Evolutionary conservation across 257 asterid species (phyloP), one percentile per base, ranked within the genome.

Genomic region (Penstemon barbatus): DNA sequence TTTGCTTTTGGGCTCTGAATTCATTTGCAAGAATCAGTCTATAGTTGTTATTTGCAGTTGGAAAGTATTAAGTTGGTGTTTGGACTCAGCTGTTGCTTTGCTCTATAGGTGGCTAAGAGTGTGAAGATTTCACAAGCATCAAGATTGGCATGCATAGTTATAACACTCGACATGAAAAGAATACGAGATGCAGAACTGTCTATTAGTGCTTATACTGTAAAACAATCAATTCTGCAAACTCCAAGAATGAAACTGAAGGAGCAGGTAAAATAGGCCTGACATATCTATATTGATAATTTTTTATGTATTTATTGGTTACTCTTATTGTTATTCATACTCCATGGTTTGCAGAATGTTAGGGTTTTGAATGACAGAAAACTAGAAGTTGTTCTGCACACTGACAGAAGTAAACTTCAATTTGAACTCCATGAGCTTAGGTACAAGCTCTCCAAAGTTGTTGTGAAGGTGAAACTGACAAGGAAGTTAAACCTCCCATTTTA

Each of bases 91-190:
- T 48, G 37, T 66, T 58, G 66, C 67, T 77, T 65, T 78, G 43
- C 63, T 74, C 58, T 76, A 63, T 70, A 93, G 98, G 89, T 93
- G 38, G 97, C 97, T 44, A 85, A 81, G 83, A 86, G 89, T 77
- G 70, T 93, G 66, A 90, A 85, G 84, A 76, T 85, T 70, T 86
- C 84, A 57, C 88, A 81, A 79, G 72, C 90, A 7, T 77, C 96
- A 19, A 87, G 93, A 68, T 38, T 13, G 52, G 95, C 88, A 55
- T 77, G 91, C 74, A 77, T 93, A 57, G 79, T 83, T 66, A 78
- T 93, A 48, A 80, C 88, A 54, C 97, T 93, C 66, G 96, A 93
- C 77, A 76, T 78, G 92, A 81, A 76, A 77, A 77, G 72, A 50
- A 85, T 92, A 68, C 80, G 77, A 63, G 89, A 78, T 15, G 84